Evolutionary conservation across 495 filamentous ascomycete genomes (phyloP).

Genomic region (Staphylotrichum tortipilum): DNA sequence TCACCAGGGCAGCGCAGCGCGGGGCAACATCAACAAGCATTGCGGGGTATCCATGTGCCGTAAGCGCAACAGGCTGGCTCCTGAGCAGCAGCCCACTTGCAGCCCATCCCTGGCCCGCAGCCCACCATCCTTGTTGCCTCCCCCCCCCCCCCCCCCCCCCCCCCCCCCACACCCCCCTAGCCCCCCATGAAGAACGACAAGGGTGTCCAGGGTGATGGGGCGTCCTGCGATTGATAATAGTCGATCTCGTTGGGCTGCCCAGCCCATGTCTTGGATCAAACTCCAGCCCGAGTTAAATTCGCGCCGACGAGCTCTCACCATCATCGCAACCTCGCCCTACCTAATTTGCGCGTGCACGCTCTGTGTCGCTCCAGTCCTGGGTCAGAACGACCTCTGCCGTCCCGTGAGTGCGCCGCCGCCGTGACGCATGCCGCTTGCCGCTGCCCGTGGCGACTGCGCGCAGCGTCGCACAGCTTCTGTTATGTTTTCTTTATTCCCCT

Average conservation of each 20-base stretch:
- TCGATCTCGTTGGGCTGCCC: neutral
- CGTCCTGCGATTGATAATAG: conserved; percentile 1
- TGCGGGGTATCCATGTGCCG: too few relatives aligned
- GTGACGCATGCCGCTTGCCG: too few relatives aligned
- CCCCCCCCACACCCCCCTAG: too few relatives aligned
- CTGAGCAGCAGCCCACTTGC: too few relatives aligned
- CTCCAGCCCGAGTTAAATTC: neutral
- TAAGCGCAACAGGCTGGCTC: too few relatives aligned
- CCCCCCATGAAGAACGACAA: too few relatives aligned
- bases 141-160: too few relatives aligned
- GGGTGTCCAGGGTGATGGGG: neutral
- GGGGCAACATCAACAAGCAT: neutral
- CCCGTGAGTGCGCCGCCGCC: conserved; percentile 1
- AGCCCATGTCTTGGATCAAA: neutral
- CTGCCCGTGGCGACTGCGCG: neutral
- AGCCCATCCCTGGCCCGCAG: too few relatives aligned
- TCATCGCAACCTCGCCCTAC: too few relatives aligned
- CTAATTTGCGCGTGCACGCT: too few relatives aligned
- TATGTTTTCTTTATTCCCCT: conserved; percentile 23
- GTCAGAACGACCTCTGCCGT: neutral
- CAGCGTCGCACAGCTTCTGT: neutral
- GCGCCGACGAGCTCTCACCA: conserved; percentile 8
- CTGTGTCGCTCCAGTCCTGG: too few relatives aligned
- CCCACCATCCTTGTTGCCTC: too few relatives aligned
- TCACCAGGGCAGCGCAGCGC: neutral